Evolutionary conservation across 2,329 filamentous ascomycete species (phyloP), one percentile per base, ranked within the genome.

Genomic region (Xylariales sp.): DNA sequence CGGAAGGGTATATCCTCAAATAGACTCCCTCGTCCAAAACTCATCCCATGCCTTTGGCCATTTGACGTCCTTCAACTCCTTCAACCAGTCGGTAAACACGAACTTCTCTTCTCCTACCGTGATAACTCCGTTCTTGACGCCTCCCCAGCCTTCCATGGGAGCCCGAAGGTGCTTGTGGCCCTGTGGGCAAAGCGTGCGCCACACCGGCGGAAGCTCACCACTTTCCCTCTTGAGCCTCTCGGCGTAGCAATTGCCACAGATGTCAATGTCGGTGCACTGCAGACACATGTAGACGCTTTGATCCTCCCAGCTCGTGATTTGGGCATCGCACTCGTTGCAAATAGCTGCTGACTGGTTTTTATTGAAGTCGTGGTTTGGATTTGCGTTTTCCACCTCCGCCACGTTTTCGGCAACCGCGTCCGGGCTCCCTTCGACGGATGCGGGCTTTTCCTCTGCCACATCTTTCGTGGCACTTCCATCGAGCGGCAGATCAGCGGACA

Each of bases 81-180:
- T 17, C 20, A 41, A n/a, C 39, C 39, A 41, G n/a, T 14, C 13
- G 14, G 28, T 21, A 28, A 41, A 29, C 8, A 30, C 18, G 1
- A 42, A 17, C 35, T 45, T 37, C 20, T 36, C 30, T 13, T 33
- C 28, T 20, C 30, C 40, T 21, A 51, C 43, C 18, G 25, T 39
- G 34, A 52, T 37, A 8, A 34, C 36, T 2, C 48, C 47, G 24
- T 43, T 33, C 7, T 44, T 41, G 5, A 51, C 31, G 4, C 46
- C 48, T 15, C 38, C 40, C 50, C 50, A 51, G 5, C 45, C 47
- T 12, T 41, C 39, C 8, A 48, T 30, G 6, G 47, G 50, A 1
- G 37, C 43, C 19, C 44, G 46, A 20, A 50, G 32, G 33, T 50
- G 42, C 31, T 32, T 40, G 32, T 51, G 50, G 23, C 43, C 41